A percentile compares a stretch with the other conserved stretches of the same genome.
These are phyloP conservation scores for Trebouxiophyceae sp. DNA, from an alignment of 163 green algal species.

Conservation along the genomic window DNA sequence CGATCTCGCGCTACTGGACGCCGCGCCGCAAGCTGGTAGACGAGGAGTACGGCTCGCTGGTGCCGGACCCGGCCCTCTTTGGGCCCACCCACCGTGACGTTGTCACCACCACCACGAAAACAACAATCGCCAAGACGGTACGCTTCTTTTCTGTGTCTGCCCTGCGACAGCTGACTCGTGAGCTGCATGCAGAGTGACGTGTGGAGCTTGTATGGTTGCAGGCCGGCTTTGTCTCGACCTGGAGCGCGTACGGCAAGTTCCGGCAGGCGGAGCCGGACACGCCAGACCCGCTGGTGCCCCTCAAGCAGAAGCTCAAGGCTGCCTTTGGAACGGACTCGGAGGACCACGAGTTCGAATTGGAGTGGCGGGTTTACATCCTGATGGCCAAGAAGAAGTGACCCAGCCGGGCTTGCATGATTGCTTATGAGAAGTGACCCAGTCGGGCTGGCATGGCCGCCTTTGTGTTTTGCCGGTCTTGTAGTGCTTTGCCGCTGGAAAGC, in stretches of 20 bases:
- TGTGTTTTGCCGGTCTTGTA: too few relatives aligned
- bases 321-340: background rate
- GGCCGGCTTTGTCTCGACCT: background rate
- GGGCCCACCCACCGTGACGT: background rate
- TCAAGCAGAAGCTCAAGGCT: background rate
- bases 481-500: too few relatives aligned
- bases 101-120: too few relatives aligned
- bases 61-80: background rate
- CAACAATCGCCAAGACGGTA: too few relatives aligned
- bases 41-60: background rate
- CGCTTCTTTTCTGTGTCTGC: too few relatives aligned
- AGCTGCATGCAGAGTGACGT: too few relatives aligned
- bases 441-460: too few relatives aligned
- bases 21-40: constrained; percentile 18
- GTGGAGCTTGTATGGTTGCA: too few relatives aligned
- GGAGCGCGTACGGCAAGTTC: constrained; percentile 1
- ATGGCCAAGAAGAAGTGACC: too few relatives aligned
- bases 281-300: background rate
- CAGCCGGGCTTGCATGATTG: too few relatives aligned
- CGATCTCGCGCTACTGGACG: constrained; percentile 24
- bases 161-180: too few relatives aligned
- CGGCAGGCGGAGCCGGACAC: background rate
- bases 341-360: background rate
- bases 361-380: background rate
- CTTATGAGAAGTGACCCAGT: too few relatives aligned